A percentile compares a stretch with the other conserved stretches of the same genome.
phyloP scores from a whole-genome alignment of 257 asterid species.

The Parsonsia alboflavescens region DNA sequence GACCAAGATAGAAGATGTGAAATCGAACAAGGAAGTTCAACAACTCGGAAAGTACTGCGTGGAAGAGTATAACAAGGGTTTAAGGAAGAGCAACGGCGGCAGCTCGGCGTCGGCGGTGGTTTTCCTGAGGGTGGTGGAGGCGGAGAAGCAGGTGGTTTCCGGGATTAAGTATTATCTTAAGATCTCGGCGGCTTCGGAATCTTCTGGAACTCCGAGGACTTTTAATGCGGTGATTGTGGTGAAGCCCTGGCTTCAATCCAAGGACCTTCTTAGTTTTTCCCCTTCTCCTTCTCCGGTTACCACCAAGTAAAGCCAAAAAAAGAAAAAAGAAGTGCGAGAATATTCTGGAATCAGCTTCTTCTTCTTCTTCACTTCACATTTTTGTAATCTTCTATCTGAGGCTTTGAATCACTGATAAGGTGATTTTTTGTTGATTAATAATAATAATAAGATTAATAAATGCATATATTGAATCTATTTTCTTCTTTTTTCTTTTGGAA shows the following conservation, averaged over 20 bases:
- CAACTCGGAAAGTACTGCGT: slow-evolving; percentile 59
- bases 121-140: slow-evolving; percentile 51
- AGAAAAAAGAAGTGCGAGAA: too few relatives aligned
- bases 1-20: slow-evolving; percentile 37
- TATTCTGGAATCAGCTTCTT: too few relatives aligned
- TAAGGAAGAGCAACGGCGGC: too few relatives aligned
- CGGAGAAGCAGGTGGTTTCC: slow-evolving; percentile 69
- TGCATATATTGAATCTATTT: too few relatives aligned
- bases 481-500: too few relatives aligned
- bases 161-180: slow-evolving; percentile 63
- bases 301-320: background rate
- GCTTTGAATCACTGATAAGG: too few relatives aligned
- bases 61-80: slow-evolving; percentile 23
- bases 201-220: slow-evolving; percentile 14
- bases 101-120: background rate
- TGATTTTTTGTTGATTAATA: too few relatives aligned
- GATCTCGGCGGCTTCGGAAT: slow-evolving; percentile 33
- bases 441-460: too few relatives aligned
- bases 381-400: too few relatives aligned
- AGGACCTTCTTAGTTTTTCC: slow-evolving; percentile 34
- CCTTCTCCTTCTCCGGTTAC: slow-evolving; percentile 23
- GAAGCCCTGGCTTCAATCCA: slow-evolving; percentile 40
- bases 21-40: slow-evolving; percentile 44
- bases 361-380: too few relatives aligned
- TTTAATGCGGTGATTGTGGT: slow-evolving; percentile 56